A percentile compares a stretch with the other conserved stretches of the same genome.
Conservation (phyloP, 2,329 filamentous ascomycete species). For the Parafenestella ontariensis region DNA sequence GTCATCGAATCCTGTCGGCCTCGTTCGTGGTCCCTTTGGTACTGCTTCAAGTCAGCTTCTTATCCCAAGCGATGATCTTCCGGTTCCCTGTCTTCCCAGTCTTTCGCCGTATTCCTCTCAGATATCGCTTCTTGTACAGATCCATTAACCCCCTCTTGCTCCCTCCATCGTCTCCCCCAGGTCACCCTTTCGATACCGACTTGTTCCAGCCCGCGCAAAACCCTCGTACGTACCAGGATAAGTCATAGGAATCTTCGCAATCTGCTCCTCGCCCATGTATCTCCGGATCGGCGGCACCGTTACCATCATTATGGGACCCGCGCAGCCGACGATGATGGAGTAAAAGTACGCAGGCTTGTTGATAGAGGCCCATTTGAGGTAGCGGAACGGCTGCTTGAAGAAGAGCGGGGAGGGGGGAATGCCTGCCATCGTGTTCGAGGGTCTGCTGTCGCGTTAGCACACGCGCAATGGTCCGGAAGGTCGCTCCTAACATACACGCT, state of each 20-base stretch:
- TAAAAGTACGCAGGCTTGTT: conserved; percentile 93
- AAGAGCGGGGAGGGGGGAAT: conserved; percentile 64
- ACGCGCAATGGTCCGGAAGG: neutral
- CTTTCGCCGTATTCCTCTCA: neutral
- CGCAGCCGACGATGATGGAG: conserved; percentile 75
- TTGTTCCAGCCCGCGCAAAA: neutral
- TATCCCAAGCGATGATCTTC: neutral
- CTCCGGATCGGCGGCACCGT: conserved; percentile 76
- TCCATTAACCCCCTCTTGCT: neutral
- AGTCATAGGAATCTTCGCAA: conserved; percentile 77
- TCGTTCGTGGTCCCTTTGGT: conserved; percentile 55
- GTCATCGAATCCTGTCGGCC: conserved; percentile 57
- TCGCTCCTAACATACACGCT: neutral
- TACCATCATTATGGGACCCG: conserved; percentile 74
- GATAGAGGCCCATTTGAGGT: conserved; percentile 86
- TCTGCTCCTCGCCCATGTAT: conserved; percentile 73
- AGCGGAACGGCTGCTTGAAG: conserved; percentile 82
- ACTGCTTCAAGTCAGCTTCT: conserved; percentile 41
- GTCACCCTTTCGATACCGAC: neutral
- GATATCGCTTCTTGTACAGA: too few relatives aligned
- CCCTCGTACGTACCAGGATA: conserved; percentile 80
- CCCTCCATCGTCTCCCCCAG: neutral
- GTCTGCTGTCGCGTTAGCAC: conserved; percentile 6
- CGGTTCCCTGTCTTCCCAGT: neutral
- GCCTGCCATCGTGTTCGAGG: conserved; percentile 62